Evolutionary conservation across 768 basidiomycete genomes (phyloP), one percentile per base, ranked within the genome.

Genomic region (Boletus reticulatus): DNA sequence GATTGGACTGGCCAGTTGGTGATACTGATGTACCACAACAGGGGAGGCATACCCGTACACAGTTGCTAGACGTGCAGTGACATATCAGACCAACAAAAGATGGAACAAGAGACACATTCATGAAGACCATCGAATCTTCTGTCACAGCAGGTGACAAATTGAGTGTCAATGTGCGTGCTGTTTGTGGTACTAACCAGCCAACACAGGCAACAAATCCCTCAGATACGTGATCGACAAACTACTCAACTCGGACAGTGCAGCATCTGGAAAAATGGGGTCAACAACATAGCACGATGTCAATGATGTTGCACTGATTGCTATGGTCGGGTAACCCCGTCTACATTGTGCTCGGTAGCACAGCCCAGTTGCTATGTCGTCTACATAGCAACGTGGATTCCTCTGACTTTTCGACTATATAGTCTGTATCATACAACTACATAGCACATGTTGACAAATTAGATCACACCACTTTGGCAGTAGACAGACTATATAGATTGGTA

Each of bases 161-260:
- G 38, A 84, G 63, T 13, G 74, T 73, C 48, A 86, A 64, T 13
- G 81, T 78, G 6, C 70, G 67, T 4, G 86, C 77, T 37, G 61
- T 75, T 24, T 81, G 67, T 10, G 87, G 87, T 34, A 90, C 78
- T 29, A 89, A 72, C 85, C 87, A 88, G 86, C 85, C 19, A 89
- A 71, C 3, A 82, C 80, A 0, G 85, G 77, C 1, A 84, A 78
- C 38, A 89, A 68, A 65, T 88, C 87, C 57, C 74, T 72, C 2
- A 88, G 87, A 62, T 88, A 81, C 6, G 81, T 82, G 51, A 88
- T 85, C 49, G 75, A 78, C 52, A 89, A 66, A 39, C 76, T 78
- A n/a, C 70, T 77, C 48, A 90, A 67, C 13, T 74, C 74, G 17
- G 72, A 68, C 24, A 90, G 68, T 6, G 78, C 78, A n/a, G n/a